These are phyloP conservation scores for Tillandsia fasciculata DNA, from an alignment of 176 grass and related monocot species.

Conservation along the genomic window DNA sequence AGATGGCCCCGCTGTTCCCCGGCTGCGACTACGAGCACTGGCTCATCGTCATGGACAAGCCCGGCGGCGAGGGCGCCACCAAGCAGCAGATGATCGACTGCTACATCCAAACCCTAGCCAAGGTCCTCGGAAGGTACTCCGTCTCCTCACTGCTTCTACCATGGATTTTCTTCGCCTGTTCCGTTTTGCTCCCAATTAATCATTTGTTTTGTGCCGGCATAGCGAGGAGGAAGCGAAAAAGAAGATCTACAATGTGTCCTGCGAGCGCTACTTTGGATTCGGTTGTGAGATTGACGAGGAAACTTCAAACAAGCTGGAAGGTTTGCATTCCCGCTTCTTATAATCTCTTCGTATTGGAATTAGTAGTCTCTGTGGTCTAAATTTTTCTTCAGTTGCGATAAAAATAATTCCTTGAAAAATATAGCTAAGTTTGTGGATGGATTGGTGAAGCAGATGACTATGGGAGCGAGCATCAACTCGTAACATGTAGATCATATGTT, in stretches of 20 bases:
- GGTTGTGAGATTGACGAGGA: constrained; percentile 92
- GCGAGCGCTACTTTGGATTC: constrained; percentile 89
- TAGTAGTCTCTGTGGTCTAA: background rate
- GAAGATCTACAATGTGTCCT: constrained; percentile 95
- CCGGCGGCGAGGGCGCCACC: constrained; percentile 63
- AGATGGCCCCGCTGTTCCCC: constrained; percentile 84
- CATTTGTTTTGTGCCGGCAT: constrained; percentile 1
- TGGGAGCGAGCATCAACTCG: no score
- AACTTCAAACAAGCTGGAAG: constrained; percentile 87
- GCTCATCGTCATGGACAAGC: constrained; percentile 99
- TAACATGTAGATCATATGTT: no score
- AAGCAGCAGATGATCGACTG: constrained; percentile 99
- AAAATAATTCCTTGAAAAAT: no score
- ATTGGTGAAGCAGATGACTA: no score
- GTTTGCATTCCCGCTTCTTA: background rate
- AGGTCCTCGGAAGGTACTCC: constrained; percentile 80
- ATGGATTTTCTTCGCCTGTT: no score
- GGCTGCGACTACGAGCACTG: constrained; percentile 99
- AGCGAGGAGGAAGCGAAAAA: constrained; percentile 93
- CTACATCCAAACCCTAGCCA: constrained; percentile 85
- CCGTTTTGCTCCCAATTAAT: background rate
- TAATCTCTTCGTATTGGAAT: background rate
- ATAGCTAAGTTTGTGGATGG: no score
- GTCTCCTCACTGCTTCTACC: background rate
- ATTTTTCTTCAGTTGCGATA: no score